Percentiles rank a stretch among this genome's conserved stretches.
Evolutionary conservation across 176 grass and related monocot genomes (phyloP).

Genomic region (Rhynchospora tenuis): DNA sequence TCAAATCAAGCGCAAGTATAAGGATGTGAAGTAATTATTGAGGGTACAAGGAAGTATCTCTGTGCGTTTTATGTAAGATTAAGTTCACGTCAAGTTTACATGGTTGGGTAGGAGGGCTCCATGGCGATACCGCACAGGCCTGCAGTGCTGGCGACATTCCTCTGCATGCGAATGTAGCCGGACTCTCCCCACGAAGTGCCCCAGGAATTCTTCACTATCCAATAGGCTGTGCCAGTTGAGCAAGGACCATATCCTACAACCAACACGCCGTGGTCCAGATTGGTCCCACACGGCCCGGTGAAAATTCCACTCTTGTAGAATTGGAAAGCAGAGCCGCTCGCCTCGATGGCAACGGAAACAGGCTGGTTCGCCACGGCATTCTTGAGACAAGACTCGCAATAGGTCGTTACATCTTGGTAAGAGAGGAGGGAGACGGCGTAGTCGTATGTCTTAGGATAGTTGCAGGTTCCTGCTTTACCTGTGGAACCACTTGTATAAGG

Average conservation of each 20-base stretch:
- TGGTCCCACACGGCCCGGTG: conserved; percentile 15
- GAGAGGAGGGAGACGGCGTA: conserved; percentile 20
- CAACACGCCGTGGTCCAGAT: conserved; percentile 25
- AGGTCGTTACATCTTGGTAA: conserved; percentile 26
- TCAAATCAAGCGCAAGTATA: too few species aligned
- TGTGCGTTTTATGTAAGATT: too few species aligned
- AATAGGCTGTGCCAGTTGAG: conserved; percentile 29
- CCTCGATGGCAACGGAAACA: conserved; percentile 39
- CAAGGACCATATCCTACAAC: conserved; percentile 35
- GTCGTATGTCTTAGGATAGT: not conserved
- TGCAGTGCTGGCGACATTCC: not conserved
- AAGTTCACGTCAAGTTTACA: not conserved
- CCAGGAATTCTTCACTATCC: conserved; percentile 61
- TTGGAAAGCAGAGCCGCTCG: conserved; percentile 19
- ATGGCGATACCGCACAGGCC: conserved; percentile 37
- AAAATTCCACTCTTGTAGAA: conserved; percentile 26
- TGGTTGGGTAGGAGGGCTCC: conserved; percentile 33
- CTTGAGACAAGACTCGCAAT: conserved; percentile 28
- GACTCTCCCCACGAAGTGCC: conserved; percentile 35
- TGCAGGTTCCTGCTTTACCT: conserved; percentile 16
- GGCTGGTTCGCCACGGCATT: conserved; percentile 31
- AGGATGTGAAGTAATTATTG: too few species aligned
- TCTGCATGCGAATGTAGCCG: conserved; percentile 34
- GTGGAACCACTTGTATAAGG: conserved; percentile 26
- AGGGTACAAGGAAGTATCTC: too few species aligned